These are phyloP conservation scores for Kokia cookei DNA, from an alignment of 441 rosid genomes.

Conservation along the genomic window DNA sequence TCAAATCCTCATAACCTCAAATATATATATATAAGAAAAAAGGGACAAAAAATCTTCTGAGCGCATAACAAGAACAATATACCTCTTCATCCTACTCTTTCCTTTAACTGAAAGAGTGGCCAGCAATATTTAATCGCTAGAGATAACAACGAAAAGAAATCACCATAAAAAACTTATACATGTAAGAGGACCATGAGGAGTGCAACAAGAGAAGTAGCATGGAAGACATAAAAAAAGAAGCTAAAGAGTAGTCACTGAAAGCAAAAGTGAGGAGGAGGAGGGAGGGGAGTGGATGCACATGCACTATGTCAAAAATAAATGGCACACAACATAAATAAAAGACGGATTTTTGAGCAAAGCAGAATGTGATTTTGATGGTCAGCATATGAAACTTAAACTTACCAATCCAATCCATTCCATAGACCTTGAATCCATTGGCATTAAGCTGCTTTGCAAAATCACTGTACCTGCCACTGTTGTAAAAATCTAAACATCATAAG, in stretches of 20 bases:
- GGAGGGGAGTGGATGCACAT: too few relatives aligned
- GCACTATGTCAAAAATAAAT: background rate
- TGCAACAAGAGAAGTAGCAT: background rate
- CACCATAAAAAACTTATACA: background rate
- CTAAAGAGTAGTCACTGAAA: background rate
- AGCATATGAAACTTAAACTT: slow-evolving; percentile 17
- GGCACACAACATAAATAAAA: background rate
- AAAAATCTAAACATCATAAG: slow-evolving; percentile 1
- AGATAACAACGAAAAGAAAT: background rate
- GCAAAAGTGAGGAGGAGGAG: background rate
- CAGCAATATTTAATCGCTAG: background rate
- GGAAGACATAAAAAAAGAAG: background rate
- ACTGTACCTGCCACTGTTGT: slow-evolving; percentile 73
- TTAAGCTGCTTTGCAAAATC: slow-evolving; percentile 74
- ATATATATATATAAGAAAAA: too few relatives aligned
- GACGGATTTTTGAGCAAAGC: background rate
- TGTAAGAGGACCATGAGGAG: background rate
- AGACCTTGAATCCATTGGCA: slow-evolving; percentile 70
- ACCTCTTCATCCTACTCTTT: background rate
- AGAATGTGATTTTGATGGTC: background rate
- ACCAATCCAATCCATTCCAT: slow-evolving; percentile 90
- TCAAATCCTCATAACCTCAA: too few relatives aligned
- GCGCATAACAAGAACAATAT: background rate
- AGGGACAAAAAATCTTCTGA: background rate
- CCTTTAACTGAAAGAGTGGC: background rate